Evolutionary conservation across 2,329 filamentous ascomycete genomes (phyloP), one percentile per base, ranked within the genome.

Genomic region (Geosmithia putterillii): DNA sequence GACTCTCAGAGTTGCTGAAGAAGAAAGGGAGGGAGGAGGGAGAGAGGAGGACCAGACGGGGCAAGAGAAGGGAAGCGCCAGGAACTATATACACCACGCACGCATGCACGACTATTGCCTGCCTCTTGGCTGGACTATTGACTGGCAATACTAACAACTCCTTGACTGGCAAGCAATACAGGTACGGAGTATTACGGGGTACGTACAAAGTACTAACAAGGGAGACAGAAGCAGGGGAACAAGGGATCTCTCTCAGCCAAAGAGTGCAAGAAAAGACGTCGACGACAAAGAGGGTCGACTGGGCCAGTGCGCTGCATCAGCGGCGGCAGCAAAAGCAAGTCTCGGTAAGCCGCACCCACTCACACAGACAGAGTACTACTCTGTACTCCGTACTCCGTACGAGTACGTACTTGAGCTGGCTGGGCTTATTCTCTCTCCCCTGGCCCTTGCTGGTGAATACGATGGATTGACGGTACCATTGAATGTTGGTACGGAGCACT

Each of bases 1-100:
- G n/a, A 32, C 19, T 40, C 38, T 32, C 28, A 32, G 28, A 32
- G 38, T 22, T 45, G 38, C 25, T 45, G 39, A 28, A 41, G 28
- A 38, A 12, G 14, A 25, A 41, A 15, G 25, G 41, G 20, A 38
- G 18, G n/a, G 41, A 25, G n/a, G 40, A 42, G 41, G 28, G 40
- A 21, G 17, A 37, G 25, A 38, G 18, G 21, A 41, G 41, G 18
- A 39, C 18, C 17, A 25, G 35, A 37, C 38, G 35, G n/a, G n/a
- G n/a, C n/a, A 41, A 32, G 25, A 42, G n/a, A 5, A 36, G 41
- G 19, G 36, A 17, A n/a, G n/a, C n/a, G n/a, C n/a, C n/a, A n/a
- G n/a, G n/a, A 42, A 21, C 41, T 42, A 36, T 35, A 42, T 42
- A 35, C 5, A 8, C 10, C 15, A 14, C 21, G 15, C 17, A 14